A percentile compares a stretch with the other conserved stretches of the same genome.
phyloP scores from a whole-genome alignment of 2,329 filamentous ascomycete species.

The Fusarium nelsonii region DNA sequence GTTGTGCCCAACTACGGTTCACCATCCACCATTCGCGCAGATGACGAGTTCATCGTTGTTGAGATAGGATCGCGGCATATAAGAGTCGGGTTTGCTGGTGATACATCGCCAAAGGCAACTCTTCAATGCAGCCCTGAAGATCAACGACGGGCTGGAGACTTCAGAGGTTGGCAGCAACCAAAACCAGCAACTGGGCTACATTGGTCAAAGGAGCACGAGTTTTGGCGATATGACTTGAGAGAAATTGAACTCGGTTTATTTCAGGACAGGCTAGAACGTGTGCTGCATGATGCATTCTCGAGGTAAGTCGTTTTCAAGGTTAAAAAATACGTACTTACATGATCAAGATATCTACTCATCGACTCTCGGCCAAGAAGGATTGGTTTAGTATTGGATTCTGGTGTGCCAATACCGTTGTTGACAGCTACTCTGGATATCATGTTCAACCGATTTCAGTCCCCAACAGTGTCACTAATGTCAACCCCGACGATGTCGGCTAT shows the following conservation, averaged over 20 bases:
- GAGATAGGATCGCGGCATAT: conserved; percentile 85
- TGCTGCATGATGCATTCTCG: conserved; percentile 83
- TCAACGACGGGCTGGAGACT: conserved; percentile 83
- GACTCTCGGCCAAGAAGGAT: conserved; percentile 82
- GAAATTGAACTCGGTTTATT: conserved; percentile 82
- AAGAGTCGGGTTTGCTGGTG: conserved; percentile 87
- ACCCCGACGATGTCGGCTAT: conserved; percentile 79
- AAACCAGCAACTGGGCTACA: conserved; percentile 59
- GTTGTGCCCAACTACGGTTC: conserved; percentile 69
- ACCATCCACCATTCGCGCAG: conserved; percentile 72
- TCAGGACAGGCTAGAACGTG: conserved; percentile 87
- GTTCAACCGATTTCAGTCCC: conserved; percentile 84
- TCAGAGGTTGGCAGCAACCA: conserved; percentile 74
- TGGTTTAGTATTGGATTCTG: conserved; percentile 80
- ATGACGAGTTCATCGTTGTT: conserved; percentile 87
- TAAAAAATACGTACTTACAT: conserved; percentile 24
- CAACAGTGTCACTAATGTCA: conserved; percentile 84
- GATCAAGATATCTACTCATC: conserved; percentile 70
- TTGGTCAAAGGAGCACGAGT: conserved; percentile 76
- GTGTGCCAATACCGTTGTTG: conserved; percentile 81
- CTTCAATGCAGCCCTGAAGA: conserved; percentile 80
- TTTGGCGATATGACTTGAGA: conserved; percentile 83
- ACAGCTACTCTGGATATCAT: conserved; percentile 81
- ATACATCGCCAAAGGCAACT: conserved; percentile 78
- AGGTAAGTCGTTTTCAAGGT: conserved; percentile 64